Evolutionary conservation across 441 rosid genomes (phyloP), one percentile per base, ranked within the genome.

Genomic region (Erodium chrysanthum): DNA sequence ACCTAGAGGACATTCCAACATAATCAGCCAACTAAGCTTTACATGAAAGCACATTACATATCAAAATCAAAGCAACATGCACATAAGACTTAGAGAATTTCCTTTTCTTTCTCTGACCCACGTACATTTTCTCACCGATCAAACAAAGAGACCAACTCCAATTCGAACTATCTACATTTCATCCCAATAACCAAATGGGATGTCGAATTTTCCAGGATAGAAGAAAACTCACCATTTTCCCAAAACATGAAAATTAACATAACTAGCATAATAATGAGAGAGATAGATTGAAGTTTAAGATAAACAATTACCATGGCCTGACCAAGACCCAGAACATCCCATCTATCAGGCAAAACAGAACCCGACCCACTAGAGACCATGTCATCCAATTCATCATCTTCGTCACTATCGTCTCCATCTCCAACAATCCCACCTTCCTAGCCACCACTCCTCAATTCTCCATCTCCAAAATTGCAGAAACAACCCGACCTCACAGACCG

Each of bases 1-100:
- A 90, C 61, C 61, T 56, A 20, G 25, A 20, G 25, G 12, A 0
- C 61, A 56, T 7, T 14, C 59, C 59, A 17, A 52, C 59, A 54
- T 11, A 54, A 18, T 8, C 12, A 56, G 14, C 61, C 27, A 56
- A 46, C 54, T 46, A 14, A 46, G 18, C 54, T n/a, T 46, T n/a
- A 46, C 54, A 46, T 6, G 3, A 46, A 46, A 46, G 18, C 54
- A 3, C 52, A 46, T 46, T 46, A 3, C 54, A 46, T 3, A 17
- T 54, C 2, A 27, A 22, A 20, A 56, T 22, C 61, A 56, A 21
- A 20, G 5, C 27, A 56, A 56, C 61, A 56, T 56, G 5, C 61
- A 56, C 27, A 56, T 21, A 22, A 18, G 6, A 21, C 61, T 56
- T 54, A 8, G 4, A 54, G 3, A 1, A 42, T 46, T 46, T 46